Conservation (phyloP, 495 filamentous ascomycete genomes). For the Letharia columbiana region DNA sequence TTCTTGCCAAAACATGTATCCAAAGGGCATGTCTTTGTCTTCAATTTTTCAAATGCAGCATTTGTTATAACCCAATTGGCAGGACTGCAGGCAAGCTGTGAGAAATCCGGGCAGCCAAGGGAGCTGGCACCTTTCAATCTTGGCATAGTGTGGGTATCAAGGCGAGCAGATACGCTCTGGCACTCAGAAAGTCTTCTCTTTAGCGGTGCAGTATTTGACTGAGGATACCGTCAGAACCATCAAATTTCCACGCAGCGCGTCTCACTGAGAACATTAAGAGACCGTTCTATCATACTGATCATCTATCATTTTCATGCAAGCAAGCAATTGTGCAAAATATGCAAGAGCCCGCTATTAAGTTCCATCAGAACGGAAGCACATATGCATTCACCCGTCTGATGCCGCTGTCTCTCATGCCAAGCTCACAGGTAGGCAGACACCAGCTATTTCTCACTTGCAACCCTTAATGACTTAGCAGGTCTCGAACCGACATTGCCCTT, state of each 20-base stretch:
- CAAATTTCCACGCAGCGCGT: background rate
- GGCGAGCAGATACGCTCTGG: background rate
- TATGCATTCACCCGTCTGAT: background rate
- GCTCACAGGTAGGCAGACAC: background rate
- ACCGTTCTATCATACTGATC: conserved; percentile 4
- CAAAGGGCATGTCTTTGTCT: background rate
- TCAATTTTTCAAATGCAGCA: background rate
- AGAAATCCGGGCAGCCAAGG: background rate
- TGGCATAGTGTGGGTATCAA: background rate
- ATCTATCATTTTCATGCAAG: conserved; percentile 9
- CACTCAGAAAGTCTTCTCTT: background rate
- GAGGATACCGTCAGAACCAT: background rate
- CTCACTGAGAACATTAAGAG: background rate
- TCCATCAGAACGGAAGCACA: background rate
- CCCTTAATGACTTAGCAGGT: conserved; percentile 48
- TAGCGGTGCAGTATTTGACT: background rate
- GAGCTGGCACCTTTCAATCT: background rate
- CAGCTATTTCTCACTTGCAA: background rate
- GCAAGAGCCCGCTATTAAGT: conserved; percentile 1
- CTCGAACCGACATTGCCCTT: conserved; percentile 67
- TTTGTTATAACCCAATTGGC: background rate
- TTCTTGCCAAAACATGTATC: background rate
- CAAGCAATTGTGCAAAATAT: background rate
- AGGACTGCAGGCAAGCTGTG: background rate
- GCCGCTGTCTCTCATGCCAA: background rate